Percentiles rank a stretch among this genome's conserved stretches.
Evolutionary conservation across 371 early-diverging fungal genomes (phyloP).

Genomic region (Rhizopus sp.): DNA sequence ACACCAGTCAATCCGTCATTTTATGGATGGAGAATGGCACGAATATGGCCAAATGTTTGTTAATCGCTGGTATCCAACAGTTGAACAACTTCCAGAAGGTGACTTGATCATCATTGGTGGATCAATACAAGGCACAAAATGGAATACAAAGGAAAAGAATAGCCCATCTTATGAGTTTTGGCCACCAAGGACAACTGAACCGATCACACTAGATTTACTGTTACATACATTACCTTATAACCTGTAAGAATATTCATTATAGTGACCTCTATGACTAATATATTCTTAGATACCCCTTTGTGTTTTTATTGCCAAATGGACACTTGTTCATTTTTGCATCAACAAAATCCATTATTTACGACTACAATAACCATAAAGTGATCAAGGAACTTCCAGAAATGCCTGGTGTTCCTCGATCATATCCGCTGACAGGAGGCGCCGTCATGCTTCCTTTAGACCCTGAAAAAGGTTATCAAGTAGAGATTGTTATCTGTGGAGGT

Average conservation of each 20-base stretch:
- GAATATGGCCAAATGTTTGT: constrained; percentile 44
- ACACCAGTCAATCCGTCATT: constrained; percentile 59
- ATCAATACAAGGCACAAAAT: constrained; percentile 49
- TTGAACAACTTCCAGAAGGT: constrained; percentile 61
- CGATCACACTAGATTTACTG: constrained; percentile 47
- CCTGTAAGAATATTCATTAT: constrained; percentile 35
- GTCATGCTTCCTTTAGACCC: constrained; percentile 66
- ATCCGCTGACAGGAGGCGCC: constrained; percentile 63
- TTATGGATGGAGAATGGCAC: constrained; percentile 50
- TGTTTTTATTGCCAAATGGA: constrained; percentile 54
- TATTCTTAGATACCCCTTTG: constrained; percentile 48
- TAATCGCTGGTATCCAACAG: constrained; percentile 71
- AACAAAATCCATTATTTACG: constrained; percentile 51
- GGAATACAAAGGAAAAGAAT: constrained; percentile 56
- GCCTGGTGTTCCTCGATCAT: constrained; percentile 60
- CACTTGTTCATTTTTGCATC: constrained; percentile 62
- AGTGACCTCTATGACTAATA: background rate
- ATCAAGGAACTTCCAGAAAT: constrained; percentile 57
- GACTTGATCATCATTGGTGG: constrained; percentile 63
- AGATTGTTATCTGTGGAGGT: constrained; percentile 68
- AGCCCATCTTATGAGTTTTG: constrained; percentile 53
- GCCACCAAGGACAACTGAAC: constrained; percentile 42
- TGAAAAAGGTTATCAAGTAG: constrained; percentile 59
- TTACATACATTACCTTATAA: constrained; percentile 66
- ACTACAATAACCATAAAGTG: constrained; percentile 52